A percentile compares a stretch with the other conserved stretches of the same genome.
These are phyloP conservation scores for Magnusiomyces clavatus DNA, from an alignment of 1,139 yeast species.

Conservation along the genomic window DNA sequence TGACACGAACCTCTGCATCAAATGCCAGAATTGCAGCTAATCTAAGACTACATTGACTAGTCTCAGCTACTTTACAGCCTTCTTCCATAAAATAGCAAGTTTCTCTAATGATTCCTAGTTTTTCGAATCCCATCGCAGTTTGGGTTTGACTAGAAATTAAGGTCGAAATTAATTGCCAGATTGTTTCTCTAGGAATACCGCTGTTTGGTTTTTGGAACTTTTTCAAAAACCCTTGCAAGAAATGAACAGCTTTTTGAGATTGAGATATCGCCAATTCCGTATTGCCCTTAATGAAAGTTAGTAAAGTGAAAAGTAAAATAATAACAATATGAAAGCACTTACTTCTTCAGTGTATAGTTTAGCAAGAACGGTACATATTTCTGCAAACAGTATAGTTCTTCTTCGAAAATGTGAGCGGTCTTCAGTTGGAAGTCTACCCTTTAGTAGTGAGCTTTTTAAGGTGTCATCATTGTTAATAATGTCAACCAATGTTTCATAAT, in stretches of 20 bases:
- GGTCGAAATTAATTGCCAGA: constrained; percentile 16
- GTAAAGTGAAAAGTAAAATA: background rate
- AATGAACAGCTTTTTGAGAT: constrained; percentile 17
- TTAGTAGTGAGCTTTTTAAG: constrained; percentile 11
- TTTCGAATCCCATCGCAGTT: constrained; percentile 21
- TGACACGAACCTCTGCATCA: constrained; percentile 20
- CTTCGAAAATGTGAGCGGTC: constrained; percentile 17
- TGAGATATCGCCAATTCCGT: constrained; percentile 18
- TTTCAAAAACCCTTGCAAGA: constrained; percentile 19
- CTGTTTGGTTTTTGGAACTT: constrained; percentile 7
- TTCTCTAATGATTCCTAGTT: constrained; percentile 21
- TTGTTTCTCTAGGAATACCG: background rate
- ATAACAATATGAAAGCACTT: background rate
- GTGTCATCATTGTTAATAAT: constrained; percentile 14
- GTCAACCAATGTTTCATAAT: constrained; percentile 10
- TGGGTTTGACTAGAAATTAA: constrained; percentile 18
- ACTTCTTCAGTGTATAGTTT: constrained; percentile 12
- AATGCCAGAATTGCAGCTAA: constrained; percentile 19
- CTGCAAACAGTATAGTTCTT: constrained; percentile 16
- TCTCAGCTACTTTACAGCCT: constrained; percentile 19
- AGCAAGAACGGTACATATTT: constrained; percentile 15
- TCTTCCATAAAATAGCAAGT: constrained; percentile 22
- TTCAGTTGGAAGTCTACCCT: constrained; percentile 17
- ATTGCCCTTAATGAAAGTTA: constrained; percentile 12
- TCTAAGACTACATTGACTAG: constrained; percentile 16